Conservation (phyloP, 179 eudicot species). For the Nepenthes alata region DNA sequence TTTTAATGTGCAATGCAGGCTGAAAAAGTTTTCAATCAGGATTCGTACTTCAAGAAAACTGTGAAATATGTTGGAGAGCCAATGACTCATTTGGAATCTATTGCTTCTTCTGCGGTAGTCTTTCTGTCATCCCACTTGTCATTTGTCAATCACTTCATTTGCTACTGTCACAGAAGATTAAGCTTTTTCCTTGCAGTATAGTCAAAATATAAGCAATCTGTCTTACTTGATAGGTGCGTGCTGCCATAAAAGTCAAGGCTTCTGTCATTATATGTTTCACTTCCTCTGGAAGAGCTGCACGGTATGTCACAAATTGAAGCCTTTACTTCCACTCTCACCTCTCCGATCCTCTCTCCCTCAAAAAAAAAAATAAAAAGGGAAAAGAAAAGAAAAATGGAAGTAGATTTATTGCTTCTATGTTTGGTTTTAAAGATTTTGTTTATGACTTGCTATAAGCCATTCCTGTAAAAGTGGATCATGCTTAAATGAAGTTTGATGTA, state of each 20-base stretch:
- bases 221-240: conserved; percentile 49
- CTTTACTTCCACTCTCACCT: neutral
- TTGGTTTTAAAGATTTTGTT: no score
- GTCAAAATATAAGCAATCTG: neutral
- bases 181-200: neutral
- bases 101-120: conserved; percentile 40
- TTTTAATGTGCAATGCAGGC: conserved; percentile 8
- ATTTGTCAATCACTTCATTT: no score
- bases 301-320: conserved; percentile 25
- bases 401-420: no score
- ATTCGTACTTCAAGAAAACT: conserved; percentile 32
- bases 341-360: no score
- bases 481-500: no score
- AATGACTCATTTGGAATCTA: conserved; percentile 38
- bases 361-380: no score
- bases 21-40: conserved; percentile 33
- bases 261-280: conserved; percentile 93
- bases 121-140: neutral
- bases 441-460: no score
- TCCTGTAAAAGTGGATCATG: no score
- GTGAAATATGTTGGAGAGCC: conserved; percentile 37
- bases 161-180: neutral
- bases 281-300: conserved; percentile 95
- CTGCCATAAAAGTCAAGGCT: conserved; percentile 95
- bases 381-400: no score